These are phyloP conservation scores for Amphicarpaea edgeworthii DNA, from an alignment of 306 rosid species.

Conservation along the genomic window DNA sequence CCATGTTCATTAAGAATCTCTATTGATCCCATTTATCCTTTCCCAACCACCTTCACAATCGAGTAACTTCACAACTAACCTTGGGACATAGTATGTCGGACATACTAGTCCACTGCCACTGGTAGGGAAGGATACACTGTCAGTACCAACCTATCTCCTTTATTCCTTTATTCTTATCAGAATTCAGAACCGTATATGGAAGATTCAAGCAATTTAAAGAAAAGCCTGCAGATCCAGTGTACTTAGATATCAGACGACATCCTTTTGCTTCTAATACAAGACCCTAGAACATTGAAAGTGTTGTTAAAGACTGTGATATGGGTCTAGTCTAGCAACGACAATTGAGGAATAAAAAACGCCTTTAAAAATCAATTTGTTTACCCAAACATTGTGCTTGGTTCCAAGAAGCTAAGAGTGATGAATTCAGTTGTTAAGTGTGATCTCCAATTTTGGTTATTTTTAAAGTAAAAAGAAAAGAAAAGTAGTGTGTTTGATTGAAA, in stretches of 20 bases:
- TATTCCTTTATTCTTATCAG: background rate
- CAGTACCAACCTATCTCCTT: background rate
- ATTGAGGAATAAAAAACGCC: background rate
- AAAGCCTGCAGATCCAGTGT: background rate
- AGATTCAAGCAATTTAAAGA: conserved; percentile 4
- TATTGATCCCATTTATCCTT: conserved; percentile 32
- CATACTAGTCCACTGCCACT: no score
- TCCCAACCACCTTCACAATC: conserved; percentile 30
- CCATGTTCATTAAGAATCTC: background rate
- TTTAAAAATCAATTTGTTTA: background rate
- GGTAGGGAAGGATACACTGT: background rate
- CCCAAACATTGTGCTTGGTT: background rate
- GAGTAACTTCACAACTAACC: conserved; percentile 30
- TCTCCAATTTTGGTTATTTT: no score
- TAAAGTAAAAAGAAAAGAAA: no score
- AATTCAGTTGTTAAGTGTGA: background rate
- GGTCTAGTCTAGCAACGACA: conserved; percentile 36
- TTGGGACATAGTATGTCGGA: conserved; percentile 38
- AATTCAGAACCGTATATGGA: background rate
- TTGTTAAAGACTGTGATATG: no score
- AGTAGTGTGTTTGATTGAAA: no score
- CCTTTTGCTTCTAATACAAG: background rate
- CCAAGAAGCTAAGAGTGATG: background rate
- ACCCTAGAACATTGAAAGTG: no score
- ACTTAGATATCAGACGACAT: no score